Evolutionary conservation across 257 asterid species (phyloP).

Genomic region (Przewalskia tangutica): DNA sequence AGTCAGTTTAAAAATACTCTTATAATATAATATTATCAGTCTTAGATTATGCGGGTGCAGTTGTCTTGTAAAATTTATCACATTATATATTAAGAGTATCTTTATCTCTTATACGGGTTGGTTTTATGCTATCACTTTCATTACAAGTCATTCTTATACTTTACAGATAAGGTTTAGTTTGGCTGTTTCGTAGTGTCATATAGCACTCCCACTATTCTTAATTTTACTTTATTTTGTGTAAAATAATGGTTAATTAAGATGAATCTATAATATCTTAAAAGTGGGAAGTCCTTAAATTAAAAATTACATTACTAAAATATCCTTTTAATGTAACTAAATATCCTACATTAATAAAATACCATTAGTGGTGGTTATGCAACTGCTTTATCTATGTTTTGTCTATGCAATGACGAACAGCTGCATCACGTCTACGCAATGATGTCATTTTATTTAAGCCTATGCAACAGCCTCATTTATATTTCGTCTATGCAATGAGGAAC

Average conservation of each 20-base stretch:
- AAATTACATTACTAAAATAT: background rate
- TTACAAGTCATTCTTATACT: slow-evolving; percentile 19
- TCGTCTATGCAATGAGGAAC: too few relatives aligned
- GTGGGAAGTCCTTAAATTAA: background rate
- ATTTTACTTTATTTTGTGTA: background rate
- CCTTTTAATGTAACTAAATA: background rate
- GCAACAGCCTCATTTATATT: too few relatives aligned
- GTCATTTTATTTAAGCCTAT: too few relatives aligned
- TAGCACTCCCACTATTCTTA: background rate
- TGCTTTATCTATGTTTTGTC: too few relatives aligned
- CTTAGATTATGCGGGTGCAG: background rate
- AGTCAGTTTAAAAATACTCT: background rate
- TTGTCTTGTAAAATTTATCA: background rate
- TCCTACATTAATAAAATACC: too few relatives aligned
- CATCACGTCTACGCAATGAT: too few relatives aligned
- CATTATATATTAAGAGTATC: background rate
- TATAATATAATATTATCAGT: background rate
- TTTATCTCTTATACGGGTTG: background rate
- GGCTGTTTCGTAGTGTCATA: background rate
- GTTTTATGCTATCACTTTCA: slow-evolving; percentile 8
- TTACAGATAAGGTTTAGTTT: slow-evolving; percentile 12
- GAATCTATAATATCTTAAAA: background rate
- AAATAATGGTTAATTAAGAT: background rate
- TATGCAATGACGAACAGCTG: too few relatives aligned
- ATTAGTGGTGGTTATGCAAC: too few relatives aligned